A percentile compares a stretch with the other conserved stretches of the same genome.
Evolutionary conservation across 306 rosid species (phyloP).

Genomic region (Quercus mongolica): DNA sequence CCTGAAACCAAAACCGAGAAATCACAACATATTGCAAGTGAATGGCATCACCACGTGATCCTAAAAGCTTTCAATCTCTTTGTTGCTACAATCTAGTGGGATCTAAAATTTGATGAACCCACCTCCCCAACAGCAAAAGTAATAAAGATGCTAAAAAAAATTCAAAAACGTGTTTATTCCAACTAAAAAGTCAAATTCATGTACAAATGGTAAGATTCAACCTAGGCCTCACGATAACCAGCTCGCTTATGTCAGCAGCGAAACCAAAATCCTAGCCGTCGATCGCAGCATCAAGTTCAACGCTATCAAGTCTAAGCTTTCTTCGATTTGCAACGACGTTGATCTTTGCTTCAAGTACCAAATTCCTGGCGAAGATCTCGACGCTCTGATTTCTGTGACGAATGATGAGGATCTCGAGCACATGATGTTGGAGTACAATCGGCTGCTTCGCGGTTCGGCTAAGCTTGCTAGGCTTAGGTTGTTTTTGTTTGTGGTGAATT

Average conservation of each 20-base stretch:
- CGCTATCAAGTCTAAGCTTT: slow-evolving; percentile 45
- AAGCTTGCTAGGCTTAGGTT: slow-evolving; percentile 69
- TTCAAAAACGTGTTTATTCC: not conserved
- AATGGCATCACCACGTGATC: no score
- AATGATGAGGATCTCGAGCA: slow-evolving; percentile 84
- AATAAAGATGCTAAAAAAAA: no score
- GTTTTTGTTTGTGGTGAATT: slow-evolving; percentile 49
- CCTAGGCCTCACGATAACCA: slow-evolving; percentile 68
- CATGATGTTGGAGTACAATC: slow-evolving; percentile 84
- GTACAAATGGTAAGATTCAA: slow-evolving; percentile 86
- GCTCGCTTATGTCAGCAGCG: slow-evolving; percentile 81
- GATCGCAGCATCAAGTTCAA: slow-evolving; percentile 61
- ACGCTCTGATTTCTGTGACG: slow-evolving; percentile 79
- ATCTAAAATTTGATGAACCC: no score
- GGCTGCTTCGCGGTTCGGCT: slow-evolving; percentile 55
- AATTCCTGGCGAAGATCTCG: slow-evolving; percentile 88
- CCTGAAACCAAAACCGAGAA: no score
- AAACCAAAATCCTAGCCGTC: slow-evolving; percentile 77
- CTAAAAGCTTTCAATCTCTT: no score
- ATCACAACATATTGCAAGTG: no score
- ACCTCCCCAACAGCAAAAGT: no score
- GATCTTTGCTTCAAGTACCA: slow-evolving; percentile 71
- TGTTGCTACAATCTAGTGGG: no score
- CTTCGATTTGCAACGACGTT: slow-evolving; percentile 35
- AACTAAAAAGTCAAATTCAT: slow-evolving; percentile 61